Evolutionary conservation across 1,139 yeast species (phyloP), one percentile per base, ranked within the genome.

Genomic region (Pichia sp.): DNA sequence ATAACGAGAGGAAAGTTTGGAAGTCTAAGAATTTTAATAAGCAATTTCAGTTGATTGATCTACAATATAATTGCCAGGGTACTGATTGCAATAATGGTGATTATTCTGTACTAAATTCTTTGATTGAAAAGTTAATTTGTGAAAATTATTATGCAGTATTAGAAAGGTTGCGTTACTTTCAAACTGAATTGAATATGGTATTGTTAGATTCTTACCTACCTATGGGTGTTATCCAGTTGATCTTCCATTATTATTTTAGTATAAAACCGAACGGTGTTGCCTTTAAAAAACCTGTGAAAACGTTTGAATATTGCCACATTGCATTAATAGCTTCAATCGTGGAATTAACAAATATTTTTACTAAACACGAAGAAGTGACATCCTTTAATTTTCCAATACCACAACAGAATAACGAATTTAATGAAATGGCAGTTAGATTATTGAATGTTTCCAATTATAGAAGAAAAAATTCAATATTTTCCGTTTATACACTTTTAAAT

Each of bases 151-250:
- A 48, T 14, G 59, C 61, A 2, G 33, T 59, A 12, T 20, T 52
- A 14, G 64, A 61, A 45, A 42, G 62, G 31, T 21, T 61, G 6
- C 44, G 37, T 2, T 57, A 53, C 42, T 60, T 60, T 32, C 50
- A 48, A 17, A 19, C 22, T 3, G 17, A 56, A 20, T 44, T 62
- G 20, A 60, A 56, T 40, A 20, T 30, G 3, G 19, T 57, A 2
- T 41, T 61, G 18, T 56, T 55, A 28, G 41, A 53, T 36, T 49
- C 49, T 1, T 45, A 49, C n/a, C 40, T 61, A 9, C 60, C 59
- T n/a, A 49, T 53, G 48, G 51, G 46, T 4, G 43, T 44, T 14
- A 32, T 53, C 7, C 46, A 42, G 2, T 21, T 39, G 10, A 44
- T 52, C n/a, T 51, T 51, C 20, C 46, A 48, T n/a, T 38, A 42